Evolutionary conservation across 108 stramenopile species (phyloP), one percentile per base, ranked within the genome.

Genomic region (Cyclotella atomus): DNA sequence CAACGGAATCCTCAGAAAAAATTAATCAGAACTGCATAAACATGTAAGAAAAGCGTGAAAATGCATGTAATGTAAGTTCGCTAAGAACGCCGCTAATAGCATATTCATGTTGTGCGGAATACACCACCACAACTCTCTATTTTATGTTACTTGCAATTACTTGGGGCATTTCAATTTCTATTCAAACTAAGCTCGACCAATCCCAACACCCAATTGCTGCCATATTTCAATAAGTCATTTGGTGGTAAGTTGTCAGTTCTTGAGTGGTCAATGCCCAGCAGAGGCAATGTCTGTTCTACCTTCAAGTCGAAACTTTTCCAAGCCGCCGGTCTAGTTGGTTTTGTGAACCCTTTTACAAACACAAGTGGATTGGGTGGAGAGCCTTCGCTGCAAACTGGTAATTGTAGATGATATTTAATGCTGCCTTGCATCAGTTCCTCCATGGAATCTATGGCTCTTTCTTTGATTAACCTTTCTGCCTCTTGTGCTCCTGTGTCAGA

Each of bases 231-330:
- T 23, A 45, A 32, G 20, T 8, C 36, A 50, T 45, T 19, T 5
- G 24, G 20, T n/a, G 30, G 23, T 16, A 30, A 10, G 25, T 49
- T 28, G 28, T 43, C 61, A 14, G 45, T 29, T 1, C 28, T 44
- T 35, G 68, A 50, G 43, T 67, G 47, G 33, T 79, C 77, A 36
- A 73, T 57, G 19, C 87, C 88, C 3, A 90, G 56, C 25, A 95
- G 60, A 6, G 94, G 94, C 19, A 95, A 59, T 34, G 82, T 91
- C 19, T 73, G 77, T 68, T 95, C 89, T 16, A 95, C 83, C 67
- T 91, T 91, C 30, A 88, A 44, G 46, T 95, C 94, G 14, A 61
- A 76, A 10, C 79, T 84, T 75, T 91, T 95, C 94, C 94, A 95
- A 19, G 94, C 89, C 19, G 34, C 16, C 25, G 94, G 94, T 7